Percentiles rank a stretch among this genome's conserved stretches.
These are phyloP conservation scores for Candida pseudofarinosa DNA, from an alignment of 805 yeast genomes.

Conservation along the genomic window DNA sequence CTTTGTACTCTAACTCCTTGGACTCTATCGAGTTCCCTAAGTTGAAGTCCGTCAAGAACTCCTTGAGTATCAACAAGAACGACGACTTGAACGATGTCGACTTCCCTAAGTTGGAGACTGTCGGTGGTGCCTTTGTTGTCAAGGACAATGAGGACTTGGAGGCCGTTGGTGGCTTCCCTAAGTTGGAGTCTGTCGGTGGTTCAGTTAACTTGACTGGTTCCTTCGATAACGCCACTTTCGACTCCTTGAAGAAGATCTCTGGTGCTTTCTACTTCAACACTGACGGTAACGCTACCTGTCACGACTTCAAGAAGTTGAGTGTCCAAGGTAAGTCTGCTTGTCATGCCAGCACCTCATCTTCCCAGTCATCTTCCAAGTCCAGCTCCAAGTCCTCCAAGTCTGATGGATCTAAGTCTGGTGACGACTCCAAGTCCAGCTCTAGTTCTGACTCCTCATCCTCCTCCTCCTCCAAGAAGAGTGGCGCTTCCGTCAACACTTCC, in stretches of 20 bases:
- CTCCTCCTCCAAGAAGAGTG: slow-evolving; percentile 19
- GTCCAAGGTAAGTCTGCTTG: slow-evolving; percentile 86
- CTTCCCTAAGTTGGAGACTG: slow-evolving; percentile 62
- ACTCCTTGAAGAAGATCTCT: slow-evolving; percentile 68
- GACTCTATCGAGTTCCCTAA: slow-evolving; percentile 49
- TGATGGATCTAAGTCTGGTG: slow-evolving; percentile 22
- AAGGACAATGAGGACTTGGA: slow-evolving; percentile 76
- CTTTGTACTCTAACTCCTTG: slow-evolving; percentile 71
- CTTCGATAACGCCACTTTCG: slow-evolving; percentile 75
- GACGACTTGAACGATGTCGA: slow-evolving; percentile 63
- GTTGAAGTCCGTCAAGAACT: slow-evolving; percentile 69
- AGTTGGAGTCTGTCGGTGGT: slow-evolving; percentile 76
- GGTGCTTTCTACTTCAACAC: slow-evolving; percentile 91
- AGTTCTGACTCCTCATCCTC: slow-evolving; percentile 12
- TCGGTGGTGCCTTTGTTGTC: slow-evolving; percentile 93
- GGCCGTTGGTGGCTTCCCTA: slow-evolving; percentile 67
- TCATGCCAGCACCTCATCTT: slow-evolving; percentile 54
- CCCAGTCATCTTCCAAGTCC: slow-evolving; percentile 41
- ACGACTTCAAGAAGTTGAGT: slow-evolving; percentile 65
- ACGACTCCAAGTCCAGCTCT: slow-evolving; percentile 16
- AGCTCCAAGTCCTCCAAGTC: slow-evolving; percentile 25
- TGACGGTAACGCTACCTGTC: slow-evolving; percentile 75
- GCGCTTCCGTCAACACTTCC: slow-evolving; percentile 16
- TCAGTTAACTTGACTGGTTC: slow-evolving; percentile 79
- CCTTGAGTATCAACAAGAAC: slow-evolving; percentile 74